Conservation (phyloP, 1,284 basidiomycete genomes). For the Trametes hirsuta region DNA sequence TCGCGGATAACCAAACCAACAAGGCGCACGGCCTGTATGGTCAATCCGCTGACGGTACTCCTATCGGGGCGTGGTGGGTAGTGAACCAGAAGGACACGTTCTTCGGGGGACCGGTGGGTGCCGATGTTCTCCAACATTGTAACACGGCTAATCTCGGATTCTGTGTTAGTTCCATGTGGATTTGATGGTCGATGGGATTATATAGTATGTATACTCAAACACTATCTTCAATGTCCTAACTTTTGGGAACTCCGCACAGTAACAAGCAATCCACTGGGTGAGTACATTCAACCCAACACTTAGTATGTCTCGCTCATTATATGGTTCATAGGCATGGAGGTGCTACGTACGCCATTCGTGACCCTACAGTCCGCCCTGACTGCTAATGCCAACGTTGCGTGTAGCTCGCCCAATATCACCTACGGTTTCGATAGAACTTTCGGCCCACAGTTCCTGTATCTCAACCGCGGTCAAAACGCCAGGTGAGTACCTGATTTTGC, state of each 20-base stretch:
- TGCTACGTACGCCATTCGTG: constrained; percentile 16
- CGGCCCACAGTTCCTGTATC: constrained; percentile 33
- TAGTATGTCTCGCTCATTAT: not conserved
- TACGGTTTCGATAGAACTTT: constrained; percentile 36
- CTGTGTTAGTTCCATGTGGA: constrained; percentile 28
- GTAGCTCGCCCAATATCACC: constrained; percentile 32
- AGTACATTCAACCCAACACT: not conserved
- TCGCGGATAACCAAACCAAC: constrained; percentile 34
- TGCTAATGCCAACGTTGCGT: not conserved
- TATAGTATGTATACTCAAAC: constrained; percentile 17
- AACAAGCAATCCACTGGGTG: constrained; percentile 33
- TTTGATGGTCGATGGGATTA: constrained; percentile 35
- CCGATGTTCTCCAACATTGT: not conserved
- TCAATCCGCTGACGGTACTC: constrained; percentile 23
- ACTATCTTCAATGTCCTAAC: not conserved
- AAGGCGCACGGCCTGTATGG: constrained; percentile 28
- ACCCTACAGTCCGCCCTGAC: not conserved
- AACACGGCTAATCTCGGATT: not conserved
- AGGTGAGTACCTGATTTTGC: not conserved
- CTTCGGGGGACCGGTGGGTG: constrained; percentile 32
- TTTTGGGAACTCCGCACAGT: constrained; percentile 1
- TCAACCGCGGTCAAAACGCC: constrained; percentile 26
- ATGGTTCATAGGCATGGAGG: constrained; percentile 19
- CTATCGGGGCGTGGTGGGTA: constrained; percentile 34
- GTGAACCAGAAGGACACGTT: constrained; percentile 34